Base-by-base conservation (phyloP, 2,329 filamentous ascomycete species). In the Gaeumannomyces sp. region DNA sequence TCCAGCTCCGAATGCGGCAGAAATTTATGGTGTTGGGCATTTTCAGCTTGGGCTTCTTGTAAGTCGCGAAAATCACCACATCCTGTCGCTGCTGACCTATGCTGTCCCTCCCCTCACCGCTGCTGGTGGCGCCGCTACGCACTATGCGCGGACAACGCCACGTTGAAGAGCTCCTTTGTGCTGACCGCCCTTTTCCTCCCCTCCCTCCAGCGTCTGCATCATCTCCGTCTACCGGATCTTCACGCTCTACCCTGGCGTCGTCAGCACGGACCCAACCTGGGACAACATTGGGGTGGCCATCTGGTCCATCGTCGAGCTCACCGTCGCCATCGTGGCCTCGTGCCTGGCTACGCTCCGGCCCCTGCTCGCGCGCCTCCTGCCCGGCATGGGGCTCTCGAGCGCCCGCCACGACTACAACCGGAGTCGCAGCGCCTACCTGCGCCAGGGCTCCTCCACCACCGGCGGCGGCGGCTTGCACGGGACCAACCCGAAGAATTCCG, bases 191-290 rank as follows among this genome's bases (percentile, higher is more conserved):
- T 45, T 31, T 31, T 31, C 31, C 31, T 31, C 31, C 31, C 31
- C 33, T 35, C 33, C 33, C 35, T 35, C 35, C 35, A 38, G 35
- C 64, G 78, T 76, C 0, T 76, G 74, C 64, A 72, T 73, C 29
- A 77, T 79, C 60, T 78, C 75, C 5, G 69, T 77, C 59, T 74
- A 78, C 64, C 74, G 77, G 27, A 72, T 78, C 59, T 38, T 38
- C 35, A 38, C 35, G 35, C 73, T 74, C 50, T 78, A 73, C 64
- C 72, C 78, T 38, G 35, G 35, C 35, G 66, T 71, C 3, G 69
- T 74, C 16, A 73, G 72, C 25, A 65, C 69, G 3, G 76, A 78
- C 66, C 71, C 73, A 31, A 76, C 76, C 1, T 78, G 74, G 70
- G 73, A 77, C 64, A 78, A 78, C 64, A 72, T 77, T 3, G 71